These are phyloP conservation scores for Pichia membranifaciens DNA, from an alignment of 805 yeast species.

Conservation along the genomic window DNA sequence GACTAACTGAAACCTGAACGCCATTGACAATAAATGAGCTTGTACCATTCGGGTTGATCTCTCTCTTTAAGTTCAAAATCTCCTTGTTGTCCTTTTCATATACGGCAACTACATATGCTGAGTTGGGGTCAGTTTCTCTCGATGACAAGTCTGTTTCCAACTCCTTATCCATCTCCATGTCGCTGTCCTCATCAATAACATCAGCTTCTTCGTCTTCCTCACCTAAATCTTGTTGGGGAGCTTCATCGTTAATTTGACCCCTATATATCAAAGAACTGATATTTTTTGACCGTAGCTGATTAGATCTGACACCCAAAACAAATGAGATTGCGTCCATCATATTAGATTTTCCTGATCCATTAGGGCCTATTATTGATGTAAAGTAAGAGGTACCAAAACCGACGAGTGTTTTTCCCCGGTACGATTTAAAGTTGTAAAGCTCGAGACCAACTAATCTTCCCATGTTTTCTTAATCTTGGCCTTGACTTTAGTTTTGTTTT, in stretches of 20 bases:
- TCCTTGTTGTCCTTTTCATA: constrained; percentile 63
- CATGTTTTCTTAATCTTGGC: constrained; percentile 40
- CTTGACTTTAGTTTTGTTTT: no score
- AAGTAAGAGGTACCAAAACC: constrained; percentile 75
- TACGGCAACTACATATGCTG: constrained; percentile 73
- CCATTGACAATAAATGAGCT: constrained; percentile 67
- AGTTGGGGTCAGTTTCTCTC: constrained; percentile 27
- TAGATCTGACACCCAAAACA: constrained; percentile 77
- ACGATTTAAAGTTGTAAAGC: constrained; percentile 85
- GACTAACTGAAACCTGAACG: constrained; percentile 51
- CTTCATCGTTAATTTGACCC: constrained; percentile 43
- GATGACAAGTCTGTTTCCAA: no score
- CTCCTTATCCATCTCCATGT: constrained; percentile 22
- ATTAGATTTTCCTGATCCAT: constrained; percentile 97
- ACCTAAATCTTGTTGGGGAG: constrained; percentile 18
- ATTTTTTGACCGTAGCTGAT: constrained; percentile 67
- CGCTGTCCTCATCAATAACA: constrained; percentile 26
- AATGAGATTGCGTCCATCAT: constrained; percentile 94
- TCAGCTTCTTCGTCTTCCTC: constrained; percentile 42
- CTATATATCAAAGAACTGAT: constrained; percentile 77
- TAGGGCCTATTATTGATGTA: constrained; percentile 95
- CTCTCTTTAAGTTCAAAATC: constrained; percentile 55
- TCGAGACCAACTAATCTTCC: constrained; percentile 78
- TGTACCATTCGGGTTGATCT: constrained; percentile 50
- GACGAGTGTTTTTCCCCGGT: constrained; percentile 65